A percentile compares a stretch with the other conserved stretches of the same genome.
These are phyloP conservation scores for Angophora floribunda DNA, from an alignment of 345 rosid species.

Conservation along the genomic window DNA sequence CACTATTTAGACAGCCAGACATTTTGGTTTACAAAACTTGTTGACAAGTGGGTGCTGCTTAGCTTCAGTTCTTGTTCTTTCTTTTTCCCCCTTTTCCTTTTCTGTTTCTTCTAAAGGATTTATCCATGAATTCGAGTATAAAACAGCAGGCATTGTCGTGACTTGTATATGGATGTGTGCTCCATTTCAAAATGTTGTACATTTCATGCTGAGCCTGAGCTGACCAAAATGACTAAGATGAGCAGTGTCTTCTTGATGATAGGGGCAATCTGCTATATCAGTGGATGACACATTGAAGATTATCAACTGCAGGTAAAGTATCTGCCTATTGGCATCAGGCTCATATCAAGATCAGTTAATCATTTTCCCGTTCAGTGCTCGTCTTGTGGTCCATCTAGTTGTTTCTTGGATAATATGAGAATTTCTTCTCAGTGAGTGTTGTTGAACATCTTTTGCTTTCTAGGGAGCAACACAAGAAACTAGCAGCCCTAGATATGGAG, in stretches of 20 bases:
- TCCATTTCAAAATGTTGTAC: neutral
- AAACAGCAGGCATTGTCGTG: neutral
- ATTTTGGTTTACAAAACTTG: neutral
- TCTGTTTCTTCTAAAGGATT: neutral
- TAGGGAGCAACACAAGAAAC: constrained; percentile 84
- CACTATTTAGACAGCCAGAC: neutral
- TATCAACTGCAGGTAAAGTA: constrained; percentile 69
- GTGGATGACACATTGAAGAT: constrained; percentile 89
- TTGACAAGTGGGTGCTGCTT: neutral
- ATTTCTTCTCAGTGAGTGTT: neutral
- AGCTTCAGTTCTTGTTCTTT: neutral
- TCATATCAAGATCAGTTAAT: neutral
- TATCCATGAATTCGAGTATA: neutral
- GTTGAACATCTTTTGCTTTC: constrained; percentile 1
- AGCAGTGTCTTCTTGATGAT: neutral
- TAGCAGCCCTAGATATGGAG: constrained; percentile 62
- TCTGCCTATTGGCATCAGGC: neutral
- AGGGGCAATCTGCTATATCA: constrained; percentile 84
- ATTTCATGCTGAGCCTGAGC: neutral
- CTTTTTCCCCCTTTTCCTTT: neutral
- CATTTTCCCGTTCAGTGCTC: neutral
- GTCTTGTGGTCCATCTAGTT: neutral
- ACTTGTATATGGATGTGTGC: neutral
- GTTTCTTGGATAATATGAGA: neutral
- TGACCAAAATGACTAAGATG: neutral